Evolutionary conservation across 1,139 yeast species (phyloP).

Genomic region (Geotrichum cucujoidarum): DNA sequence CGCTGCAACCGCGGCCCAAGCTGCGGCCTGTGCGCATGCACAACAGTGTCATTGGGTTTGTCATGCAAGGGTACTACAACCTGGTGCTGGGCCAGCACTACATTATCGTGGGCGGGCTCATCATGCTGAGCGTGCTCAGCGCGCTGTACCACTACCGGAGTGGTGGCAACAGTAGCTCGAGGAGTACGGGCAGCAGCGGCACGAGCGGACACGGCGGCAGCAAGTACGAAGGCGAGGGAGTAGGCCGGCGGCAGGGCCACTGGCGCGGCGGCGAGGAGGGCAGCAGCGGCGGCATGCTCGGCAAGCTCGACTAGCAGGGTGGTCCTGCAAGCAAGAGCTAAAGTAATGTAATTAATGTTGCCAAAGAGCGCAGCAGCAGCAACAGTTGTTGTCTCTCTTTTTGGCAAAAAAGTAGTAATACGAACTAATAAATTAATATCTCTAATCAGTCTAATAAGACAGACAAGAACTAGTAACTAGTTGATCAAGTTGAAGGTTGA

Average conservation of each 20-base stretch:
- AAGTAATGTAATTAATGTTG: no score
- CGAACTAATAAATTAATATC: no score
- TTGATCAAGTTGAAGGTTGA: no score
- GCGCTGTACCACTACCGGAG: not conserved
- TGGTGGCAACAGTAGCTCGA: no score
- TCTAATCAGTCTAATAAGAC: no score
- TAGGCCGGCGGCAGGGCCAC: not conserved
- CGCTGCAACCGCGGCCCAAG: constrained; percentile 26
- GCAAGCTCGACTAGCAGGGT: not conserved
- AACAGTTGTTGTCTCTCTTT: no score
- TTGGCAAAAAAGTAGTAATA: no score
- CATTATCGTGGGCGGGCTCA: not conserved
- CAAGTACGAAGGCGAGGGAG: not conserved
- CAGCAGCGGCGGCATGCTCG: not conserved
- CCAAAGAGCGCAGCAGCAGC: no score
- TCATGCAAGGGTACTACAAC: constrained; percentile 12
- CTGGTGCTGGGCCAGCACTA: not conserved
- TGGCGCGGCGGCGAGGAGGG: not conserved
- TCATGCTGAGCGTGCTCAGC: not conserved
- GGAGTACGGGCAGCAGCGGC: not conserved
- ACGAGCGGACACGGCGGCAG: not conserved
- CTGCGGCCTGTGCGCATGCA: constrained; percentile 24
- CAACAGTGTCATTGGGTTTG: constrained; percentile 23
- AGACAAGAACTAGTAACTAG: no score
- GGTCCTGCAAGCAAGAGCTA: no score